These are phyloP conservation scores for Malassezia nana DNA, from an alignment of 1,284 basidiomycete genomes.

Conservation along the genomic window DNA sequence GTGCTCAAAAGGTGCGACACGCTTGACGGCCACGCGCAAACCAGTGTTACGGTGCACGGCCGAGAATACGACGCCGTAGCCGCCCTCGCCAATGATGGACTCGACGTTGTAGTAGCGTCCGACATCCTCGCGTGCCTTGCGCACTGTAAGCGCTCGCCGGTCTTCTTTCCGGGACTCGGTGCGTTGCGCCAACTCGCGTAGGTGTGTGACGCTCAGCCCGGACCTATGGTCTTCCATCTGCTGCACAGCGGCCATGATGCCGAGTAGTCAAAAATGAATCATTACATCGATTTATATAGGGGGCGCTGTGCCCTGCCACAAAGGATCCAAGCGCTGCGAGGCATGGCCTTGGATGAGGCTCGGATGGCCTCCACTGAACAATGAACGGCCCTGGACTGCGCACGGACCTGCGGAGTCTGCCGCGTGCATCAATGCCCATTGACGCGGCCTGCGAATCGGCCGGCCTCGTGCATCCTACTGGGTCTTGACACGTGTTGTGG, in stretches of 20 bases:
- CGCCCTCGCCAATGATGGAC: conserved; percentile 51
- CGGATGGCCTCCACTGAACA: neutral
- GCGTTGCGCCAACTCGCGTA: conserved; percentile 11
- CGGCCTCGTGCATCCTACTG: too few relatives aligned
- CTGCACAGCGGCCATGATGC: conserved; percentile 2
- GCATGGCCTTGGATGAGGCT: neutral
- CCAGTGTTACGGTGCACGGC: conserved; percentile 48
- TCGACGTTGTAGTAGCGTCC: conserved; percentile 45
- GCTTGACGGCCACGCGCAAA: conserved; percentile 27
- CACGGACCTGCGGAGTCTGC: neutral
- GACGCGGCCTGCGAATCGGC: too few relatives aligned
- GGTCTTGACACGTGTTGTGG: neutral
- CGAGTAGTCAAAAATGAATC: neutral
- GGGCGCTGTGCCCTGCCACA: neutral
- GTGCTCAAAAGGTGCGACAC: conserved; percentile 18
- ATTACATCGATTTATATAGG: neutral
- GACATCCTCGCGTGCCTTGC: conserved; percentile 24
- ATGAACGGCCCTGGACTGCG: neutral
- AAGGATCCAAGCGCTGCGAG: conserved; percentile 5
- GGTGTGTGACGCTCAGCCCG: conserved; percentile 1
- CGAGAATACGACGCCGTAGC: conserved; percentile 50
- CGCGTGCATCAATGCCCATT: neutral
- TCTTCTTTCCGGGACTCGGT: conserved; percentile 16
- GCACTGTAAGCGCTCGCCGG: conserved; percentile 4
- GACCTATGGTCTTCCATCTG: conserved; percentile 4